These are phyloP conservation scores for Hygrocybe punicea DNA, from an alignment of 768 basidiomycete species.

Conservation along the genomic window DNA sequence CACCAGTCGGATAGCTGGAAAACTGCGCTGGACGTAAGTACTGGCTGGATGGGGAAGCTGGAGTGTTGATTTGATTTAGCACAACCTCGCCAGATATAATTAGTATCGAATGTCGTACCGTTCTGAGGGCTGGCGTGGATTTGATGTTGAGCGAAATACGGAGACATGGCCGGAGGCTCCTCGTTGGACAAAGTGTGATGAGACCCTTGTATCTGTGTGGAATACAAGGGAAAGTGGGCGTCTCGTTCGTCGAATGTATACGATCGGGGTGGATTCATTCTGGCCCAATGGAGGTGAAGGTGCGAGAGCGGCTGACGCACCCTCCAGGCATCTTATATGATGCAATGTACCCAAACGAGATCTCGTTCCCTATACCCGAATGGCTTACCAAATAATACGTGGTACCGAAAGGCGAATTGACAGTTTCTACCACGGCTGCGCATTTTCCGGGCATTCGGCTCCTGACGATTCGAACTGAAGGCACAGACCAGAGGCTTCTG, in stretches of 20 bases:
- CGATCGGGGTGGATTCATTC: constrained; percentile 41
- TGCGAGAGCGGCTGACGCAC: not conserved
- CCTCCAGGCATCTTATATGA: not conserved
- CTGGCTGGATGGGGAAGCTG: not conserved
- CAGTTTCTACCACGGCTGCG: not conserved
- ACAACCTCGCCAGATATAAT: not conserved
- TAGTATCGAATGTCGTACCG: not conserved
- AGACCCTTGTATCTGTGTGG: not conserved
- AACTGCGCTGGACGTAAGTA: not conserved
- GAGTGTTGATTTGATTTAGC: not conserved
- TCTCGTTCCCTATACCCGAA: not conserved
- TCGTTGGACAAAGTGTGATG: not conserved
- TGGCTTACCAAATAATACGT: constrained; percentile 7
- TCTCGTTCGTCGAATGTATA: constrained; percentile 43
- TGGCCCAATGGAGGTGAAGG: not conserved
- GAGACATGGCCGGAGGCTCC: not conserved
- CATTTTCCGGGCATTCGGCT: constrained; percentile 4
- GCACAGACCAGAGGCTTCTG: not conserved
- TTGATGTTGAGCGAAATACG: not conserved
- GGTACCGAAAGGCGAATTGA: not conserved
- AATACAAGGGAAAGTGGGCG: constrained; percentile 23
- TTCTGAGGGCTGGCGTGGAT: not conserved
- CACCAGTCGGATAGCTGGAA: not conserved
- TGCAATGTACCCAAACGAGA: not conserved
- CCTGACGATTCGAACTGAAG: not conserved